A percentile compares a stretch with the other conserved stretches of the same genome.
These are phyloP conservation scores for Dendrostoma leiphaemia DNA, from an alignment of 2,329 filamentous ascomycete species.

Conservation along the genomic window DNA sequence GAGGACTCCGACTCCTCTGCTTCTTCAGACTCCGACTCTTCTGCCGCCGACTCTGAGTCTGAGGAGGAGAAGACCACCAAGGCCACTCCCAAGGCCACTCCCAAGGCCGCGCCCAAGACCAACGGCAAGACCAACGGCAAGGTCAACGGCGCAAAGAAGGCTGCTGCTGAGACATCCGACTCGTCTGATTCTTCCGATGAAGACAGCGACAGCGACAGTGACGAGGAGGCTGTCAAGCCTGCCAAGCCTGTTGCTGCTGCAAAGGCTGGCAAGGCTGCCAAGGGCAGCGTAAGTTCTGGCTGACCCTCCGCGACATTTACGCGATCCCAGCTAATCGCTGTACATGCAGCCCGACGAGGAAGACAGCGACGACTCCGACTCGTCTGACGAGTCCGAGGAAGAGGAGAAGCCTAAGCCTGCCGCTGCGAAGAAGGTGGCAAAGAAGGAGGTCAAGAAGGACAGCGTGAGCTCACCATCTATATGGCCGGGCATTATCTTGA, in stretches of 20 bases:
- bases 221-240: conserved; percentile 27
- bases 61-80: conserved; percentile 37
- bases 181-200: conserved; percentile 32
- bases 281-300: conserved; percentile 22
- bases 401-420: conserved; percentile 21
- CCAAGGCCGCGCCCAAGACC: conserved; percentile 28
- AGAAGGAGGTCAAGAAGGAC: conserved; percentile 21
- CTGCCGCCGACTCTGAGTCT: conserved; percentile 35
- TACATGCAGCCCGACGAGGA: neutral
- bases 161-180: conserved; percentile 31
- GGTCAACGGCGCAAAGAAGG: conserved; percentile 35
- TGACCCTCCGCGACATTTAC: neutral
- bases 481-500: neutral
- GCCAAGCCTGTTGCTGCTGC: conserved; percentile 26
- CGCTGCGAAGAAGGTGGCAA: conserved; percentile 21
- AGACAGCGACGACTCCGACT: conserved; percentile 27
- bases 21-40: conserved; percentile 33
- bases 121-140: conserved; percentile 26
- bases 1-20: conserved; percentile 33
- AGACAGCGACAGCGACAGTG: conserved; percentile 26
- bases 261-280: conserved; percentile 24
- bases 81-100: conserved; percentile 33
- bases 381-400: conserved; percentile 29
- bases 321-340: conserved; percentile 1
- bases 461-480: conserved; percentile 6